Evolutionary conservation across 176 grass and related monocot species (phyloP), one percentile per base, ranked within the genome.

Genomic region (Oryza longistaminata): DNA sequence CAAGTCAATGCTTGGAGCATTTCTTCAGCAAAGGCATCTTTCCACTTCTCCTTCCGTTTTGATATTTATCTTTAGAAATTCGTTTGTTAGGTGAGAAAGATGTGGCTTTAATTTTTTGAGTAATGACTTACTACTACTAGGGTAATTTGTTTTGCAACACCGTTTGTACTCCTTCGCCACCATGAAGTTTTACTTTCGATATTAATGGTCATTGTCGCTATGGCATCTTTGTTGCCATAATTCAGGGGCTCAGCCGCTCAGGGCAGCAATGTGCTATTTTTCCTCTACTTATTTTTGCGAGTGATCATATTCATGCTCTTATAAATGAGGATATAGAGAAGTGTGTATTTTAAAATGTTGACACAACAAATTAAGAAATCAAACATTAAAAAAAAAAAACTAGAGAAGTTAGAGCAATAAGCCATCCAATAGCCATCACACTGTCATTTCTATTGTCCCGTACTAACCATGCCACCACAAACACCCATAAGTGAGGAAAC

Each of bases 1-100:
- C 75, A 74, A 39, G 82, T 85, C 82, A 89, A 85, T 75, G 82
- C 21, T 39, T 74, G 70, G n/a, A 27, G 35, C 70, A 21, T 74
- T 89, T 61, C 53, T 81, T 22, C 37, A 9, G 16, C 76, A 79
- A 64, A 81, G 21, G 76, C 35, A 80, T 80, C 46, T 68, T 83
- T 33, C 13, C 26, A 77, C 75, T 62, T 3, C 43, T 69, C 85
- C 45, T 66, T 9, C 3, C 60, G 7, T 83, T 19, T 34, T 74
- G 14, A 11, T 25, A 9, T 58, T 58, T n/a, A 17, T 1, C 2
- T 21, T 33, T 33, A 58, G 1, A 58, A 58, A 21, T 19, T 61
- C 12, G 5, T 44, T 3, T 74, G 58, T 62, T 62, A 62, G 8
- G n/a, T 7, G 21, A 62, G 21, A 2, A 62, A 19, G n/a, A 62